These are phyloP conservation scores for Malus hybrid DNA, from an alignment of 331 rosid species.

Conservation along the genomic window DNA sequence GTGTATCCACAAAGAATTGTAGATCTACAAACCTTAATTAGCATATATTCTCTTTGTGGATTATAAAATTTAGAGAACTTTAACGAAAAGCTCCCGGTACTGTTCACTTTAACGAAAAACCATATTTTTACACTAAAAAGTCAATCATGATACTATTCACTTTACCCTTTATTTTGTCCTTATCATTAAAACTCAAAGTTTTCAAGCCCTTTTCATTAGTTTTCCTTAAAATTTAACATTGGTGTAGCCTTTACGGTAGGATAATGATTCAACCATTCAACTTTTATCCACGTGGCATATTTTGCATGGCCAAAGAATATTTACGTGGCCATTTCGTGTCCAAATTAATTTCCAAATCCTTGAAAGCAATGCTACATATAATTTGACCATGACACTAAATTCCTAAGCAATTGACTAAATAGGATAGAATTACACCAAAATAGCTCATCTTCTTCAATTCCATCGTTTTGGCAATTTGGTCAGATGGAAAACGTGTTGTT, in stretches of 20 bases:
- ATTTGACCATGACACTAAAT: background rate
- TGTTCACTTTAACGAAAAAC: too few species aligned
- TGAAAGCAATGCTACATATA: background rate
- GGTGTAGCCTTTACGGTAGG: background rate
- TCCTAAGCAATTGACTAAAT: background rate
- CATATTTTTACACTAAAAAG: too few species aligned
- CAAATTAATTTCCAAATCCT: background rate
- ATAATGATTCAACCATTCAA: background rate
- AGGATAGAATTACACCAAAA: background rate
- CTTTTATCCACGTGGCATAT: constrained; percentile 16
- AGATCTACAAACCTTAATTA: background rate
- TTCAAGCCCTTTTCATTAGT: too few species aligned
- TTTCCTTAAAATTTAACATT: background rate
- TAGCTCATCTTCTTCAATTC: background rate
- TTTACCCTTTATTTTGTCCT: too few species aligned
- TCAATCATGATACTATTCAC: too few species aligned
- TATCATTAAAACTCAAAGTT: too few species aligned
- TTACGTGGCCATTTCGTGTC: background rate
- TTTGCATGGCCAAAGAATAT: background rate
- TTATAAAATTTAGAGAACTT: background rate
- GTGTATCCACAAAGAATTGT: too few species aligned
- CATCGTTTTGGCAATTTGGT: background rate
- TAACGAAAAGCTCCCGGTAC: too few species aligned
- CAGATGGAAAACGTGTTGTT: background rate
- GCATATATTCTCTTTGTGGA: constrained; percentile 1